A percentile compares a stretch with the other conserved stretches of the same genome.
Evolutionary conservation across 164 flowering plant genomes (phyloP).

Genomic region (Kingdonia uniflora): DNA sequence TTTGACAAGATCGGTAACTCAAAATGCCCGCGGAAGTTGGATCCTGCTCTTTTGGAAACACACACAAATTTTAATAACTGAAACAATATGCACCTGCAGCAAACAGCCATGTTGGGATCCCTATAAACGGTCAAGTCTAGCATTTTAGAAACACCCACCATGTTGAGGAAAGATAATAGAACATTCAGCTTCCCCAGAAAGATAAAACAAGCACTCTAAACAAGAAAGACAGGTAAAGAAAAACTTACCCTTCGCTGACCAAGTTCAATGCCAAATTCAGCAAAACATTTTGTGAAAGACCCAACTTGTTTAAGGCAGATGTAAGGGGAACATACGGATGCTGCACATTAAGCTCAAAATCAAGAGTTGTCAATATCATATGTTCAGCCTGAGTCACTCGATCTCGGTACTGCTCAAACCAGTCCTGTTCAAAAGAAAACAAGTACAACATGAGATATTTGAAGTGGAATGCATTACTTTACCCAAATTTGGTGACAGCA

Average conservation of each 20-base stretch:
- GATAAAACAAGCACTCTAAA: background rate
- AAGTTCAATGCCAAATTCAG: conserved; percentile 70
- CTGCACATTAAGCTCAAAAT: conserved; percentile 87
- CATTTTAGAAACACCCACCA: background rate
- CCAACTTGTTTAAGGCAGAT: conserved; percentile 68
- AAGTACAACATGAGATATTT: background rate
- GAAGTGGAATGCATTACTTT: too few species aligned
- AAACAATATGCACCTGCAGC: background rate
- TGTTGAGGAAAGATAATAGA: background rate
- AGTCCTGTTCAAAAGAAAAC: conserved; percentile 42
- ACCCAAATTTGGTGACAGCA: too few species aligned
- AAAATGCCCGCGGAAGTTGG: too few species aligned
- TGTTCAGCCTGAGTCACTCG: conserved; percentile 80
- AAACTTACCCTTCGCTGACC: conserved; percentile 91
- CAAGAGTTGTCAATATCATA: conserved; percentile 73
- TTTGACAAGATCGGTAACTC: too few species aligned
- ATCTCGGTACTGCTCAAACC: conserved; percentile 92
- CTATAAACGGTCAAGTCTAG: too few species aligned
- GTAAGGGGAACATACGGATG: conserved; percentile 88
- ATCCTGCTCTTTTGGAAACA: too few species aligned
- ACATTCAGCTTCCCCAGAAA: background rate
- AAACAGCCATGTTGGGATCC: background rate
- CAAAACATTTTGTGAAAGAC: conserved; percentile 65
- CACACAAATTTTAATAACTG: too few species aligned
- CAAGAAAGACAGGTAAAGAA: background rate